Base-by-base conservation (phyloP, 1,139 yeast genomes). In the Yamadazyma dushanensis region DNA sequence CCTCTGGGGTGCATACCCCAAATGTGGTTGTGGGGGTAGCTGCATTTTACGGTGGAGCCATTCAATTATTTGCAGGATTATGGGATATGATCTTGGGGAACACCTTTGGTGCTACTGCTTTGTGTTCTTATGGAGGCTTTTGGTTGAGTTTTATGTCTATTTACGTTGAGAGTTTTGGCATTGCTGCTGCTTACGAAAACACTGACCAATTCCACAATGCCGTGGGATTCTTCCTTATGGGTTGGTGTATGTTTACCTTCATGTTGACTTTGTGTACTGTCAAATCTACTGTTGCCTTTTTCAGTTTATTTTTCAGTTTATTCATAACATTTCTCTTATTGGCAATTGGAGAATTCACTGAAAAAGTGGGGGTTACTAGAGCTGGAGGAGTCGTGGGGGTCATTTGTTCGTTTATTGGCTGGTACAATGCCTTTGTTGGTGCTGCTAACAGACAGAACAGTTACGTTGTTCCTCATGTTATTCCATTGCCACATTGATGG, bases 321-420 rank as follows among this genome's bases (percentile, higher is more conserved):
- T 70, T 70, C 54, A 47, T 76, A 36, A 81, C 82, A 30, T 78
- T 79, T 47, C 48, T 80, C 25, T 56, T 80, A 37, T 68, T 83
- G 49, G 70, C 80, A 11, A 73, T 74, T 37, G 87, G 80, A 15
- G 70, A 68, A 35, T 75, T 81, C 47, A 58, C 70, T n/a, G 72
- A 68, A 3, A 63, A 63, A 13, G 68, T 62, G 5, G 63, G 63
- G 13, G 63, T 71, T 5, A 63, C 66, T 30, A 76, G 73, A 51
- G 88, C 87, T n/a, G 90, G 87, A 41, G 92, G 90, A 27, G 80
- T 78, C 31, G 59, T 80, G 48, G 86, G 88, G 19, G 61, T 82
- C 23, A 53, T 82, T 30, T 72, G 84, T 13, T 76, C 84, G 5
- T 61, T 77, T 27, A 53, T 74, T 32, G 92, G 86, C 4, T 80